A percentile compares a stretch with the other conserved stretches of the same genome.
Evolutionary conservation across 352 stramenopile genomes (phyloP).

Genomic region (Phytophthora lateralis): DNA sequence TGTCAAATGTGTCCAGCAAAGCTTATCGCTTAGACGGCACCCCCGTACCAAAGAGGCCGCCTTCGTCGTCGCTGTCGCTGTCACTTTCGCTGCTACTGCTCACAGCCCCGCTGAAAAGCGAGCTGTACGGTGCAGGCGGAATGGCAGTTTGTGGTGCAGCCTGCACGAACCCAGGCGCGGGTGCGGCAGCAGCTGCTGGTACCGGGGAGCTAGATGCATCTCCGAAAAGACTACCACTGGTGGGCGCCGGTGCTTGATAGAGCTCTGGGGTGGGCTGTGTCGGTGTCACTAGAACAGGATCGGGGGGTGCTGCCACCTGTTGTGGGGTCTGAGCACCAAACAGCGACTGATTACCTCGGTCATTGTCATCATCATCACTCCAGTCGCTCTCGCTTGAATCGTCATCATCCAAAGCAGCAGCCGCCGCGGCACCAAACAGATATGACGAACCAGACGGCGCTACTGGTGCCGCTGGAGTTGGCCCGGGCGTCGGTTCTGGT

Average conservation of each 20-base stretch:
- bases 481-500: slow-evolving; percentile 2
- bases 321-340: slow-evolving; percentile 40
- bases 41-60: slow-evolving; percentile 78
- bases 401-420: slow-evolving; percentile 41
- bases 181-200: slow-evolving; percentile 12
- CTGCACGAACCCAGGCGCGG: slow-evolving; percentile 36
- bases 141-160: slow-evolving; percentile 27
- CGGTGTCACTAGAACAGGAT: slow-evolving; percentile 31
- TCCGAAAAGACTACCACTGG: slow-evolving; percentile 38
- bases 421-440: slow-evolving; percentile 42
- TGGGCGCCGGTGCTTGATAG: slow-evolving; percentile 24
- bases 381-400: slow-evolving; percentile 74
- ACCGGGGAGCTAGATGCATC: slow-evolving; percentile 21
- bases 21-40: slow-evolving; percentile 73
- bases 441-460: slow-evolving; percentile 22
- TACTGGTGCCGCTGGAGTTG: slow-evolving; percentile 18
- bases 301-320: slow-evolving; percentile 15
- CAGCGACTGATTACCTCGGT: slow-evolving; percentile 31
- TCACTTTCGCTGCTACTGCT: slow-evolving; percentile 62
- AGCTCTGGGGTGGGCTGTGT: slow-evolving; percentile 27
- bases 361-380: slow-evolving; percentile 59
- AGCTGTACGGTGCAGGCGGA: slow-evolving; percentile 49
- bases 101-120: slow-evolving; percentile 66
- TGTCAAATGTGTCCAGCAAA: slow-evolving; percentile 10
- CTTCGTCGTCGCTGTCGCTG: slow-evolving; percentile 80